Evolutionary conservation across 768 basidiomycete species (phyloP).

Genomic region (Russula ochroleuca): DNA sequence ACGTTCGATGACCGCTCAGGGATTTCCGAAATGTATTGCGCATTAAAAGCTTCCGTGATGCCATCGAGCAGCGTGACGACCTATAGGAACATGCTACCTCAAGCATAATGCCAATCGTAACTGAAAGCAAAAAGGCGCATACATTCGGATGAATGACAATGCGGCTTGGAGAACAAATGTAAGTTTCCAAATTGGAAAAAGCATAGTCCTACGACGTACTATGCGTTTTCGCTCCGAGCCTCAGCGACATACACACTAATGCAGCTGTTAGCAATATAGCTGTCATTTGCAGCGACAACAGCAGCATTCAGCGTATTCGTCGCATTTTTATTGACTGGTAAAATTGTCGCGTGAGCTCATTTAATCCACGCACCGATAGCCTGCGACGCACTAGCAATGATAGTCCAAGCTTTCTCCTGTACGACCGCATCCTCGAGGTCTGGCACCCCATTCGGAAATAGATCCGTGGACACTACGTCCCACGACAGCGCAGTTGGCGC

Average conservation of each 20-base stretch:
- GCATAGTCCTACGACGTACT: constrained; percentile 35
- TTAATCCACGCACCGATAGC: not conserved
- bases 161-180: constrained; percentile 10
- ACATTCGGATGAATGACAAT: not conserved
- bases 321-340: constrained; percentile 36
- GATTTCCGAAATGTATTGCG: constrained; percentile 35
- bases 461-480: constrained; percentile 39
- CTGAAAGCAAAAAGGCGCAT: not conserved
- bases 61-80: constrained; percentile 36
- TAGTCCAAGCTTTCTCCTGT: constrained; percentile 52
- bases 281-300: constrained; percentile 36
- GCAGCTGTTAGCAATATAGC: constrained; percentile 36
- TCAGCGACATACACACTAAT: constrained; percentile 46
- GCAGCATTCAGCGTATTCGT: constrained; percentile 29
- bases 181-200: not conserved
- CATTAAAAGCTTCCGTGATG: constrained; percentile 37
- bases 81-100: constrained; percentile 23
- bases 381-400: constrained; percentile 45
- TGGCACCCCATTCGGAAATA: constrained; percentile 44
- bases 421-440: constrained; percentile 45
- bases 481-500: constrained; percentile 42
- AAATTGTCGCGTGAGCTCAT: constrained; percentile 37
- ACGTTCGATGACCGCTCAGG: constrained; percentile 31
- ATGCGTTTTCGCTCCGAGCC: constrained; percentile 57
- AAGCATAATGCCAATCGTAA: not conserved